Evolutionary conservation across 805 yeast species (phyloP).

Genomic region (Saccharomycopsis sp.): DNA sequence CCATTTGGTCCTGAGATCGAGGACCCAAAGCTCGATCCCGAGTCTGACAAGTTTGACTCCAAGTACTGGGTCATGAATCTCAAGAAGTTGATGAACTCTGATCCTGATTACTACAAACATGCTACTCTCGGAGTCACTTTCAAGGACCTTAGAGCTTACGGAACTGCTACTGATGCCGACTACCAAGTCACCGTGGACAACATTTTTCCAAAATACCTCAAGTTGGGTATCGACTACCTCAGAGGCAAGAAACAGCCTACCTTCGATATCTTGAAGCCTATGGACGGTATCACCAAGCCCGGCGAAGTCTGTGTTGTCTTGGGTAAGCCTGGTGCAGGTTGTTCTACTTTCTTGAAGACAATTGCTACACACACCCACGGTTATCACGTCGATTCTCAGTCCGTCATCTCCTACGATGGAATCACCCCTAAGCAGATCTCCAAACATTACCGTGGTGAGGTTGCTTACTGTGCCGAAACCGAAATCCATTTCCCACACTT

Average conservation of each 20-base stretch:
- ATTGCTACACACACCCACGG: constrained; percentile 53
- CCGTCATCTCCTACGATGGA: constrained; percentile 46
- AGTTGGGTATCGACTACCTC: constrained; percentile 32
- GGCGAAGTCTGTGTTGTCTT: constrained; percentile 68
- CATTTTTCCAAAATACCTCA: constrained; percentile 10
- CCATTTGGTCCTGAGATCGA: constrained; percentile 32
- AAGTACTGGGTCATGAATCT: constrained; percentile 64
- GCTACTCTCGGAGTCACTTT: constrained; percentile 54
- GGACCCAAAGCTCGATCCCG: constrained; percentile 50
- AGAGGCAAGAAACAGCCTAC: constrained; percentile 25
- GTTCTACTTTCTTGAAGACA: constrained; percentile 54
- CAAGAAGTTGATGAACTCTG: constrained; percentile 44
- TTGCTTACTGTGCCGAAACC: constrained; percentile 58
- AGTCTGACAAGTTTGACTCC: constrained; percentile 49
- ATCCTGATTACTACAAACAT: constrained; percentile 59
- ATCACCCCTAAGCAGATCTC: constrained; percentile 39
- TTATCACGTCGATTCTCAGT: constrained; percentile 39
- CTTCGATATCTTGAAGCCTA: constrained; percentile 42
- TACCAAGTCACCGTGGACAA: constrained; percentile 44
- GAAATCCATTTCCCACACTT: constrained; percentile 59
- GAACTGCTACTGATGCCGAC: constrained; percentile 62
- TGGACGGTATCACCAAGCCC: constrained; percentile 52
- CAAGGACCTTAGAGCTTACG: constrained; percentile 52
- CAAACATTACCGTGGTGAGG: constrained; percentile 52
- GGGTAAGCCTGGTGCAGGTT: constrained; percentile 77